Conservation (phyloP, 352 stramenopile genomes). For the Saprolegnia diclina region DNA sequence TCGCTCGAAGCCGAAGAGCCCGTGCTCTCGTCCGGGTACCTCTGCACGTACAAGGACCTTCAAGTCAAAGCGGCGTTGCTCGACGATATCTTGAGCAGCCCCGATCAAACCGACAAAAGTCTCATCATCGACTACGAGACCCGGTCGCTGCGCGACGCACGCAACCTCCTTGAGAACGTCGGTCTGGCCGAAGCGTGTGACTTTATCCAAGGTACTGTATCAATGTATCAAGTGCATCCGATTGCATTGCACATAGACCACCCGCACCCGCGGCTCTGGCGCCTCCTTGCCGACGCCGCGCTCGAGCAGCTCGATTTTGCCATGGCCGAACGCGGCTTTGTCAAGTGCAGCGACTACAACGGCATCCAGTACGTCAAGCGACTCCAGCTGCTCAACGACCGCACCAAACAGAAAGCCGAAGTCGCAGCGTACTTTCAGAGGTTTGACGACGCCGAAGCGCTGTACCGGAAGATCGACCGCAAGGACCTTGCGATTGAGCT, state of each 20-base stretch:
- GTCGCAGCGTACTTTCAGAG: conserved; percentile 86
- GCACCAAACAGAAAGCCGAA: conserved; percentile 89
- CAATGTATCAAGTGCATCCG: not conserved
- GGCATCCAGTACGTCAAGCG: conserved; percentile 92
- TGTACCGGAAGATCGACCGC: conserved; percentile 92
- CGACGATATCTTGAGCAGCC: conserved; percentile 81
- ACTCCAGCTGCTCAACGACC: conserved; percentile 81
- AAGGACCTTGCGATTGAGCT: conserved; percentile 91
- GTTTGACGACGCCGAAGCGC: conserved; percentile 87
- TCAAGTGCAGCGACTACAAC: conserved; percentile 87
- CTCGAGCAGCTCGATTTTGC: conserved; percentile 87
- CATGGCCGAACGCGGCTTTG: conserved; percentile 90
- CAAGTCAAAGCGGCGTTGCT: conserved; percentile 78
- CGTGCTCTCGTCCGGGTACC: conserved; percentile 81
- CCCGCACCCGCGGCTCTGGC: conserved; percentile 82
- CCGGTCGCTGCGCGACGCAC: conserved; percentile 75
- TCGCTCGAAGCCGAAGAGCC: conserved; percentile 83
- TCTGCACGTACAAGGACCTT: conserved; percentile 85
- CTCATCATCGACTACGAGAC: conserved; percentile 89
- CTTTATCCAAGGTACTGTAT: conserved; percentile 58
- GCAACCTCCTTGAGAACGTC: conserved; percentile 79
- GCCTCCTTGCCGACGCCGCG: conserved; percentile 80
- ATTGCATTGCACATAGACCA: conserved; percentile 33
- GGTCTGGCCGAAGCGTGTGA: conserved; percentile 69
- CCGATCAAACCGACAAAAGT: conserved; percentile 64